These are phyloP conservation scores for Citrullus colocynthis DNA, from an alignment of 306 rosid genomes.

Conservation along the genomic window DNA sequence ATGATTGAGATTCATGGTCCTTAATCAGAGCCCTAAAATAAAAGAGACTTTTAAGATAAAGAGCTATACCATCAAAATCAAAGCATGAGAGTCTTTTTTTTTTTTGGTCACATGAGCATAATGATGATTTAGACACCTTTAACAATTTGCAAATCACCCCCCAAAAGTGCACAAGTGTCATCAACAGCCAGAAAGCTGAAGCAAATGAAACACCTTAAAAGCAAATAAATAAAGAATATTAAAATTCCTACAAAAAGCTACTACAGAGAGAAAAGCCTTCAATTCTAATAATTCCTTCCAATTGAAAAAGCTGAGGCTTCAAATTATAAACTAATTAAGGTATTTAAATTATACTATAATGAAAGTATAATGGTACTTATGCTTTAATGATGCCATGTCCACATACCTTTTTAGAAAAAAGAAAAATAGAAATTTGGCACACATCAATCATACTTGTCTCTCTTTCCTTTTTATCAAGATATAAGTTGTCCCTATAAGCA, in stretches of 20 bases:
- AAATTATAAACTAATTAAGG: slow-evolving; percentile 18
- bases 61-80: slow-evolving; percentile 15
- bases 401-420: background rate
- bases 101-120: slow-evolving; percentile 39
- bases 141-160: slow-evolving; percentile 16
- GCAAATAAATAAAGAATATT: background rate
- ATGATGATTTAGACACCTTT: slow-evolving; percentile 23
- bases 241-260: slow-evolving; percentile 10
- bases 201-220: slow-evolving; percentile 1
- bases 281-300: slow-evolving; percentile 21
- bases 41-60: background rate
- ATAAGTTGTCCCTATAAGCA: slow-evolving; percentile 43
- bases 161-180: slow-evolving; percentile 5
- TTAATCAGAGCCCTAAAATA: background rate
- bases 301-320: slow-evolving; percentile 14
- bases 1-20: background rate
- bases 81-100: background rate
- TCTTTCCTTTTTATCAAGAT: slow-evolving; percentile 29
- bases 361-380: background rate
- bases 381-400: background rate
- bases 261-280: slow-evolving; percentile 4
- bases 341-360: slow-evolving; percentile 31
- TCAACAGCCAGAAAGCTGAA: slow-evolving; percentile 1
- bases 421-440: background rate
- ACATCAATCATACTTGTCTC: slow-evolving; percentile 59